Base-by-base conservation (phyloP, 495 filamentous ascomycete species). In the Margaritispora aquatica region DNA sequence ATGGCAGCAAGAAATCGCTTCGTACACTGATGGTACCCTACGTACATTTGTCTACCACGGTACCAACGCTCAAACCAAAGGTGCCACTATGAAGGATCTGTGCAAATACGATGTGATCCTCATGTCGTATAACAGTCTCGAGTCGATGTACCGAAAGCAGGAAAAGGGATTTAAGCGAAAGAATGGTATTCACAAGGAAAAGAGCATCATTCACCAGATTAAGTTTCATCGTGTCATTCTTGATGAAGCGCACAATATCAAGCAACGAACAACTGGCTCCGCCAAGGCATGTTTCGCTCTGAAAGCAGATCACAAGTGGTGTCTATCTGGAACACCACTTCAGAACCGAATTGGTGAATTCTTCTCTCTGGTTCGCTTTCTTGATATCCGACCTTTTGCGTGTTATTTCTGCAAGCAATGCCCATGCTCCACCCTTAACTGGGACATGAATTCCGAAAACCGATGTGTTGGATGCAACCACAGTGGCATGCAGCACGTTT, bases 321-420 rank as follows among this genome's bases (percentile, higher is more conserved):
- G 94, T 66, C 80, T 97, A 26, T 93, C 88, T 50, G 94, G 94
- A 3, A 98, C 94, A 2, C 94, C 94, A 0, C 82, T 97, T 10
- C 94, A 97, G 66, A 96, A 97, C 68, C 87, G 94, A 29, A 97
- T 97, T 64, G 94, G 93, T 55, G 94, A 98, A 67, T 94, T 97
- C 73, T 97, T 97, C 69, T 96, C 94, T 2, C 79, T 97, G 2
- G 75, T 98, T 29, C 87, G 92, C 1, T 98, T 98, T 69, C 78
- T 98, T 27, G 85, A 92, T 70, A 79, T 96, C 44, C 77, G 77
- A 9, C 94, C 94, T 2, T 97, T 96, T 69, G 88, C 93, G 1
- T 89, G 86, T 70, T 97, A 98, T 70, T 88, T 95, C 64, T 98
- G 94, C 79, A 90, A 88, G 65, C 71, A 80, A 26, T 98, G 94